Percentiles rank a stretch among this genome's conserved stretches.
phyloP scores from a whole-genome alignment of 805 yeast genomes.

The Kuraishia borneana region DNA sequence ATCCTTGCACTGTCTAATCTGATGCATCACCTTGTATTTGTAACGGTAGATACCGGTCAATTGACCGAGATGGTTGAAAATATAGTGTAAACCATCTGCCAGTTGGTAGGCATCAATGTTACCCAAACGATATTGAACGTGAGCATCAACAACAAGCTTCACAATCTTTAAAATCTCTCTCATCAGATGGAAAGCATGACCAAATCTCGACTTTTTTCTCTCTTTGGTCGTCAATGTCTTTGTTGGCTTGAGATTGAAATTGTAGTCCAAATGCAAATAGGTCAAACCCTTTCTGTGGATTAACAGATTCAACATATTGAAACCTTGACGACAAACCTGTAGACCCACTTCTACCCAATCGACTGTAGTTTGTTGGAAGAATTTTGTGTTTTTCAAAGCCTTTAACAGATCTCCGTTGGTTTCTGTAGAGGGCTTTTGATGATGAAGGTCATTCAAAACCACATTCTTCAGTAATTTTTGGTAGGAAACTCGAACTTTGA shows the following conservation, averaged over 20 bases:
- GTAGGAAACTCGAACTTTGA: slow-evolving; percentile 77
- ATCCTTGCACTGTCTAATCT: slow-evolving; percentile 91
- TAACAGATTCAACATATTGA: slow-evolving; percentile 80
- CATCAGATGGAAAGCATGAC: slow-evolving; percentile 89
- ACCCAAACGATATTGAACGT: slow-evolving; percentile 83
- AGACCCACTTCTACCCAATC: slow-evolving; percentile 99
- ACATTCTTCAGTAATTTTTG: slow-evolving; percentile 76
- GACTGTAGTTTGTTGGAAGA: slow-evolving; percentile 80
- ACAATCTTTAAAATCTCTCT: slow-evolving; percentile 80
- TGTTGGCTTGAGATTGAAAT: slow-evolving; percentile 92
- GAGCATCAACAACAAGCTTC: slow-evolving; percentile 85
- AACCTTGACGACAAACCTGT: slow-evolving; percentile 89
- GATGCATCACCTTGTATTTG: slow-evolving; percentile 97
- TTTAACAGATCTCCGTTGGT: slow-evolving; percentile 44
- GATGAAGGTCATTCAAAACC: slow-evolving; percentile 63
- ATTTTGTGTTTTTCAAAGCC: slow-evolving; percentile 67
- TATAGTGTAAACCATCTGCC: slow-evolving; percentile 90
- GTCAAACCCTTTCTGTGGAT: slow-evolving; percentile 89
- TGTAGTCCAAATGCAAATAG: slow-evolving; percentile 87
- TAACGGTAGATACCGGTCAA: slow-evolving; percentile 93
- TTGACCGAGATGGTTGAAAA: slow-evolving; percentile 88
- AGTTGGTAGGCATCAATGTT: slow-evolving; percentile 86
- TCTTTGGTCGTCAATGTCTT: slow-evolving; percentile 95
- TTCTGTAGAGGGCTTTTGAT: slow-evolving; percentile 26
- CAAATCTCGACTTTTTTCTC: slow-evolving; percentile 90